Percentiles rank a stretch among this genome's conserved stretches.
Conservation (phyloP, 257 asterid genomes). For the Scutellaria minor region DNA sequence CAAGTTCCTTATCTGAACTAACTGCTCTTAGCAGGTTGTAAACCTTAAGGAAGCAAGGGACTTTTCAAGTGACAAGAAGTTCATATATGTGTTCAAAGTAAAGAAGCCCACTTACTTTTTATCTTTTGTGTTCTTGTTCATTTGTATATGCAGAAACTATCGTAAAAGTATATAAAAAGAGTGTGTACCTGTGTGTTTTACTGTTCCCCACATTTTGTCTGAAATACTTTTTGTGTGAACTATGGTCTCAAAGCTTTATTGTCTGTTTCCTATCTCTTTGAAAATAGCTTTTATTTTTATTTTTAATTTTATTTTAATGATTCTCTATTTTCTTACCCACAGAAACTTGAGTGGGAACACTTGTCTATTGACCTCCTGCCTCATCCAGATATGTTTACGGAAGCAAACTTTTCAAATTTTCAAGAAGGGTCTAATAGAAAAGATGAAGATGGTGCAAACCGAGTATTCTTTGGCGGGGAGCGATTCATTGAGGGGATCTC, state of each 20-base stretch:
- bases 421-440: slow-evolving; percentile 65
- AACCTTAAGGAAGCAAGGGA: slow-evolving; percentile 97
- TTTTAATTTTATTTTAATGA: slow-evolving; percentile 7
- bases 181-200: slow-evolving; percentile 15
- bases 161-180: slow-evolving; percentile 10
- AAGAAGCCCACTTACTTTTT: slow-evolving; percentile 26
- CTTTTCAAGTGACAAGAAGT: slow-evolving; percentile 87
- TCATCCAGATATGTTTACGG: slow-evolving; percentile 96
- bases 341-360: slow-evolving; percentile 98
- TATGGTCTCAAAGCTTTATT: slow-evolving; percentile 6
- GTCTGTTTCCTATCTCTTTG: slow-evolving; percentile 18
- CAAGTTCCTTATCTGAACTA: slow-evolving; percentile 29
- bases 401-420: slow-evolving; percentile 60
- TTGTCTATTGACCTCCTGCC: slow-evolving; percentile 95
- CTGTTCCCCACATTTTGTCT: slow-evolving; percentile 10
- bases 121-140: slow-evolving; percentile 31
- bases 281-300: slow-evolving; percentile 14
- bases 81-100: slow-evolving; percentile 95
- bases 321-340: slow-evolving; percentile 40
- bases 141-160: slow-evolving; percentile 24
- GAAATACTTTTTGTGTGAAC: slow-evolving; percentile 23
- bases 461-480: slow-evolving; percentile 98
- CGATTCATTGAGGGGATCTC: slow-evolving; percentile 94
- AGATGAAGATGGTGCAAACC: slow-evolving; percentile 98
- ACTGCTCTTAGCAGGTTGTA: slow-evolving; percentile 69